phyloP scores from a whole-genome alignment of 768 basidiomycete genomes.

The Tremella fuciformis region DNA sequence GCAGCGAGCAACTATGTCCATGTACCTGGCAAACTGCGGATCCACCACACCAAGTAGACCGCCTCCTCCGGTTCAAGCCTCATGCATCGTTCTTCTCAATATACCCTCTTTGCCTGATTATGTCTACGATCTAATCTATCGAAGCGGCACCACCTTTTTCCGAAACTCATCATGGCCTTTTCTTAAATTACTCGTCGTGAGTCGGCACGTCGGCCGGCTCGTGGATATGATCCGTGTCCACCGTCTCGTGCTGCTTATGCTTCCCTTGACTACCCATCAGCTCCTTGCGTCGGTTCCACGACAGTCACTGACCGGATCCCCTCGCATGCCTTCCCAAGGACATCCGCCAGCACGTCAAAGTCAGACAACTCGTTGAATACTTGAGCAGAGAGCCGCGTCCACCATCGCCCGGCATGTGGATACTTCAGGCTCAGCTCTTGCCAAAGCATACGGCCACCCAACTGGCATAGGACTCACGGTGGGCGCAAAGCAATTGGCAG shows the following conservation, averaged over 20 bases:
- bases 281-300: neutral
- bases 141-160: no score
- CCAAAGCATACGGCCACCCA: neutral
- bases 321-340: slow-evolving; percentile 13
- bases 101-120: no score
- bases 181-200: slow-evolving; percentile 17
- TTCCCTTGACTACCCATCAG: slow-evolving; percentile 6
- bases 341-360: slow-evolving; percentile 18
- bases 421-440: slow-evolving; percentile 21
- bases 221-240: slow-evolving; percentile 6
- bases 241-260: slow-evolving; percentile 5
- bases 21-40: slow-evolving; percentile 67
- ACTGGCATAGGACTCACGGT: neutral
- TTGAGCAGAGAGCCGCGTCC: slow-evolving; percentile 44
- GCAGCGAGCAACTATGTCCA: slow-evolving; percentile 91
- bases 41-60: slow-evolving; percentile 84
- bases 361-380: slow-evolving; percentile 42
- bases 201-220: slow-evolving; percentile 13
- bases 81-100: slow-evolving; percentile 2
- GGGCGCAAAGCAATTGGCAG: slow-evolving; percentile 32
- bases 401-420: slow-evolving; percentile 38
- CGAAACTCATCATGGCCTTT: neutral
- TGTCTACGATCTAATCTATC: no score
- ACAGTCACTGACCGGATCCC: slow-evolving; percentile 16
- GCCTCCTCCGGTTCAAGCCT: neutral